Conservation (phyloP, 768 basidiomycete species). For the Saitozyma sp. region DNA sequence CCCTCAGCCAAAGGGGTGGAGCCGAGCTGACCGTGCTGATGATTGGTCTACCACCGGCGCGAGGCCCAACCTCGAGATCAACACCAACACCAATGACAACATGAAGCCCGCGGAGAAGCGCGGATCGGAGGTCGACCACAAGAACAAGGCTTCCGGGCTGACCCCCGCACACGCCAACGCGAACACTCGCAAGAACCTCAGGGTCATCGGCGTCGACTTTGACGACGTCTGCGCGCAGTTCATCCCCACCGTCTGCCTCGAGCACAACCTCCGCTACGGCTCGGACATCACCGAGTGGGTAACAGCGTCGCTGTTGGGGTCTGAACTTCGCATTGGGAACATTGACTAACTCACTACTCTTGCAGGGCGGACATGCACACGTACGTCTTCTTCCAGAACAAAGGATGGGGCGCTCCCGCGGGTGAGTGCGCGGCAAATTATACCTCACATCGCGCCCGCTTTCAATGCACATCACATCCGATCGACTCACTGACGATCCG, state of each 20-base stretch:
- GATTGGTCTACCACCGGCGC: too few relatives aligned
- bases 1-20: neutral
- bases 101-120: too few relatives aligned
- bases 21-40: too few relatives aligned
- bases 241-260: slow-evolving; percentile 14
- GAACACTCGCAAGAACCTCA: slow-evolving; percentile 7
- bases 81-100: too few relatives aligned
- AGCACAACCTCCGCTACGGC: slow-evolving; percentile 23
- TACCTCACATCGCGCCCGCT: neutral
- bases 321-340: neutral
- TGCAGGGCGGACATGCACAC: slow-evolving; percentile 27
- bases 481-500: neutral
- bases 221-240: slow-evolving; percentile 36
- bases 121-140: too few relatives aligned
- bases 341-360: neutral
- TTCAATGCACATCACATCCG: too few relatives aligned
- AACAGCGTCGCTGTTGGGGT: neutral
- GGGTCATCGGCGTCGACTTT: slow-evolving; percentile 41
- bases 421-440: slow-evolving; percentile 14
- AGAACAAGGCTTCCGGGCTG: too few relatives aligned
- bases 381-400: slow-evolving; percentile 33
- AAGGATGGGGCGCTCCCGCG: slow-evolving; percentile 35
- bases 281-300: slow-evolving; percentile 32
- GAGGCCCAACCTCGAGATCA: too few relatives aligned
- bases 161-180: too few relatives aligned